phyloP scores from a whole-genome alignment of 768 basidiomycete species.

The Boletus speciosus region DNA sequence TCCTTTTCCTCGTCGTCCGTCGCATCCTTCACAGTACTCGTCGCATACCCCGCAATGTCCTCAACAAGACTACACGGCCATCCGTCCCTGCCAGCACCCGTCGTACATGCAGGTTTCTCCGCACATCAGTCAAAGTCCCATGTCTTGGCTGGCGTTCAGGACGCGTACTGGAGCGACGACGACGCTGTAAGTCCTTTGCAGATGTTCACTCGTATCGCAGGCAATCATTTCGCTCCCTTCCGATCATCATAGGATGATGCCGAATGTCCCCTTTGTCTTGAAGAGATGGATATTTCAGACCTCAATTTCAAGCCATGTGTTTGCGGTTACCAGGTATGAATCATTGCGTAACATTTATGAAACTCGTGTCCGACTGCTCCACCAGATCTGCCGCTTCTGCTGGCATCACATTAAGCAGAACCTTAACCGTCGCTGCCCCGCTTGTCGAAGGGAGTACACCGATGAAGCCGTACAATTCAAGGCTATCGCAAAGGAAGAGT shows the following conservation, averaged over 20 bases:
- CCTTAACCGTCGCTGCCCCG: slow-evolving; percentile 93
- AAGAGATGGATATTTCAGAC: slow-evolving; percentile 99
- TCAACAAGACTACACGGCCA: slow-evolving; percentile 56
- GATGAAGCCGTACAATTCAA: slow-evolving; percentile 95
- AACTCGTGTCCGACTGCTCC: slow-evolving; percentile 8
- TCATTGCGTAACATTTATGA: slow-evolving; percentile 17
- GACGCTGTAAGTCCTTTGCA: slow-evolving; percentile 56
- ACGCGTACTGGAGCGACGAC: slow-evolving; percentile 97
- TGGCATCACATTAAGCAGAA: slow-evolving; percentile 98
- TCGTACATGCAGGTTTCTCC: slow-evolving; percentile 66
- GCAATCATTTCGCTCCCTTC: slow-evolving; percentile 12
- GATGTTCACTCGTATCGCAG: slow-evolving; percentile 6
- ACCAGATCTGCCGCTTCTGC: slow-evolving; percentile 96
- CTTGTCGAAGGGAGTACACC: slow-evolving; percentile 89
- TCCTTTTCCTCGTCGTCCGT: slow-evolving; percentile 16
- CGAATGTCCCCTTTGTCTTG: slow-evolving; percentile 96
- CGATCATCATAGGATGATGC: slow-evolving; percentile 75
- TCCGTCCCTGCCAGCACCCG: slow-evolving; percentile 69
- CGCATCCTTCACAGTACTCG: slow-evolving; percentile 1
- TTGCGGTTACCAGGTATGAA: slow-evolving; percentile 90
- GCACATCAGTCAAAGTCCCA: slow-evolving; percentile 78
- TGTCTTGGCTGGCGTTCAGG: slow-evolving; percentile 85
- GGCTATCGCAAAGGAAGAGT: slow-evolving; percentile 95
- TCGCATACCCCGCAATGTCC: slow-evolving; percentile 37
- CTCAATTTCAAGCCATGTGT: slow-evolving; percentile 99